Evolutionary conservation across 2,329 filamentous ascomycete genomes (phyloP).

Genomic region (Endoconidiophora polonica): DNA sequence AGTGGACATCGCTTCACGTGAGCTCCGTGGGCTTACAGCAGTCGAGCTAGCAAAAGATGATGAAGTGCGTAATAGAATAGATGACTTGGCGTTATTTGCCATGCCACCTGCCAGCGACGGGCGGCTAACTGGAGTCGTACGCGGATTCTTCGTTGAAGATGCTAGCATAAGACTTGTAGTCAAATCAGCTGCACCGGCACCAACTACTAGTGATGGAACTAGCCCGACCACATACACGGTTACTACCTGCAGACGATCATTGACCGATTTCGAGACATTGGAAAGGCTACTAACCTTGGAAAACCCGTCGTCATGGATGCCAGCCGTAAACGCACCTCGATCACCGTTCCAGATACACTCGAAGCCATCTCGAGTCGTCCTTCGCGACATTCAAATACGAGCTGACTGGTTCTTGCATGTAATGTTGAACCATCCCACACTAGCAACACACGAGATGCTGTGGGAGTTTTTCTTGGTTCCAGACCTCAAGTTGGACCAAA

Average conservation of each 20-base stretch:
- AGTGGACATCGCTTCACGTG: slow-evolving; percentile 70
- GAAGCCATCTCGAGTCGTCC: slow-evolving; percentile 69
- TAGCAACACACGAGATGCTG: slow-evolving; percentile 88
- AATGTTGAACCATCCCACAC: slow-evolving; percentile 75
- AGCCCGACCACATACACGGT: slow-evolving; percentile 72
- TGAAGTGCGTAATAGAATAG: slow-evolving; percentile 88
- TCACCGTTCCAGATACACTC: slow-evolving; percentile 89
- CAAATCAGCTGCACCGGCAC: slow-evolving; percentile 81
- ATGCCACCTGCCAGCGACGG: slow-evolving; percentile 55
- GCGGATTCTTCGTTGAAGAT: slow-evolving; percentile 95
- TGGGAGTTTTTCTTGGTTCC: slow-evolving; percentile 99
- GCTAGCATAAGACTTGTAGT: slow-evolving; percentile 82
- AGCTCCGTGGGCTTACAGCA: slow-evolving; percentile 75
- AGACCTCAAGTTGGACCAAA: slow-evolving; percentile 77
- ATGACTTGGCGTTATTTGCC: slow-evolving; percentile 77
- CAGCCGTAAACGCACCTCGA: slow-evolving; percentile 56
- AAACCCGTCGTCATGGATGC: slow-evolving; percentile 91
- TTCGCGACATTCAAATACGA: slow-evolving; percentile 74
- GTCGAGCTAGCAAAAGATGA: slow-evolving; percentile 97
- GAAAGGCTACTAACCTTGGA: slow-evolving; percentile 70
- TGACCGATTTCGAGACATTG: slow-evolving; percentile 82
- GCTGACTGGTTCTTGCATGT: slow-evolving; percentile 81
- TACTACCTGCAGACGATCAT: slow-evolving; percentile 77
- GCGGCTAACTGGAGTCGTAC: slow-evolving; percentile 78
- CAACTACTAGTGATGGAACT: slow-evolving; percentile 28